phyloP scores from a whole-genome alignment of 768 basidiomycete species.

The Hygrophorus pudorinus region DNA sequence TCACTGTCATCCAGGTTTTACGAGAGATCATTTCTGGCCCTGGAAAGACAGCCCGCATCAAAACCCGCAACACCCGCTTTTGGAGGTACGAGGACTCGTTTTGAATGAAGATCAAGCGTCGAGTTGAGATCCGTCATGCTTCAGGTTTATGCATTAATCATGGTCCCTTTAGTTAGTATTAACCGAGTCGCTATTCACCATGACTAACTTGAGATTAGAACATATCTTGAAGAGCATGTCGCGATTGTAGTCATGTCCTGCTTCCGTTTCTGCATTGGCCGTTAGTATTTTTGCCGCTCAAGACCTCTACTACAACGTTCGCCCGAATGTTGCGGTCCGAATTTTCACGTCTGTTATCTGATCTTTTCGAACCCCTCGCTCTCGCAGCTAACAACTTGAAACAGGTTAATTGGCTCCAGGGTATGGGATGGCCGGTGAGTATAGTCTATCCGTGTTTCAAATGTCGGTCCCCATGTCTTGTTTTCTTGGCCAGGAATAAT shows the following conservation, averaged over 20 bases:
- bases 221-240: constrained; percentile 49
- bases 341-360: constrained; percentile 32
- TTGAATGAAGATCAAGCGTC: background rate
- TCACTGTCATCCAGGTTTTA: no score
- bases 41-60: constrained; percentile 17
- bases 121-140: no score
- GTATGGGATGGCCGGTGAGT: no score
- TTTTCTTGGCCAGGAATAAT: constrained; percentile 23
- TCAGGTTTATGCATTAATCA: no score
- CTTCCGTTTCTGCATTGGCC: constrained; percentile 45
- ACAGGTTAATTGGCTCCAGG: no score
- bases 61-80: constrained; percentile 25
- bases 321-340: constrained; percentile 31
- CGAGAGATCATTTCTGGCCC: constrained; percentile 25
- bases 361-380: constrained; percentile 31
- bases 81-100: constrained; percentile 44
- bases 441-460: background rate
- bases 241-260: constrained; percentile 54
- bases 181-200: no score
- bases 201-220: background rate
- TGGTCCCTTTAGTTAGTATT: no score
- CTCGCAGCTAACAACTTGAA: no score
- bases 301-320: constrained; percentile 33
- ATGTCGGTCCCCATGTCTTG: constrained; percentile 20
- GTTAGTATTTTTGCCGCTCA: constrained; percentile 54